A percentile compares a stretch with the other conserved stretches of the same genome.
Conservation (phyloP, 768 basidiomycete genomes). For the Tubosaeta sp. region DNA sequence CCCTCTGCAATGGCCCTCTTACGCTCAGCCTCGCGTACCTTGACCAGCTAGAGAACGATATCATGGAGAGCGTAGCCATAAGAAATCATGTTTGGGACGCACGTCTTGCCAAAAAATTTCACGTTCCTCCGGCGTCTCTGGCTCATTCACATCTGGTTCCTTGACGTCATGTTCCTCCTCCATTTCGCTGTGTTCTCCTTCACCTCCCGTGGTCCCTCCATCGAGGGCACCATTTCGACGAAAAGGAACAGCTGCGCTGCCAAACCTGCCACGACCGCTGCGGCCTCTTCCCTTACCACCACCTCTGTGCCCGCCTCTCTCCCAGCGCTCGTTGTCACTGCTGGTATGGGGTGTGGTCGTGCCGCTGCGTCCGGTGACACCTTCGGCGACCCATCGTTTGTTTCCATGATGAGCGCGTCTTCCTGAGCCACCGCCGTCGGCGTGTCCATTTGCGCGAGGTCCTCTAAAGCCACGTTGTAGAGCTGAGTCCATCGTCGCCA, state of each 20-base stretch:
- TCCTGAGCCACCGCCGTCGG: conserved; percentile 15
- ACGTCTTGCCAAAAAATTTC: conserved; percentile 74
- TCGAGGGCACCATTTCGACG: conserved; percentile 24
- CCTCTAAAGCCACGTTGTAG: conserved; percentile 19
- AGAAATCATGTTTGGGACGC: conserved; percentile 22
- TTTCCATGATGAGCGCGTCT: conserved; percentile 43
- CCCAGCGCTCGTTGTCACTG: conserved; percentile 54
- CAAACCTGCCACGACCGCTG: conserved; percentile 35
- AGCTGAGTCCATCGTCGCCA: conserved; percentile 25
- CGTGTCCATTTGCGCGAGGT: conserved; percentile 17
- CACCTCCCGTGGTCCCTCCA: conserved; percentile 30
- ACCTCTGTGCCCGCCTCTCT: conserved; percentile 56
- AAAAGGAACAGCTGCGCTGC: conserved; percentile 39
- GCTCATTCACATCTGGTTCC: conserved; percentile 43
- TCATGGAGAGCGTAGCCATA: conserved; percentile 20
- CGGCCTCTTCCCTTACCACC: conserved; percentile 44
- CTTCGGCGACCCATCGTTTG: conserved; percentile 57
- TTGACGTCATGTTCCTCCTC: conserved; percentile 29
- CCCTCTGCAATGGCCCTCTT: conserved; percentile 75
- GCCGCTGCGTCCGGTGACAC: conserved; percentile 30
- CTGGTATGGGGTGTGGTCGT: conserved; percentile 34
- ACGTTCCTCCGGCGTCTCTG: conserved; percentile 58
- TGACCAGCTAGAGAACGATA: conserved; percentile 50
- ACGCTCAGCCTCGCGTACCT: conserved; percentile 66
- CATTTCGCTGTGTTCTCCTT: conserved; percentile 33